phyloP scores from a whole-genome alignment of 228 moss, liverwort and hornwort genomes.

The Sphagnum magellanicum region DNA sequence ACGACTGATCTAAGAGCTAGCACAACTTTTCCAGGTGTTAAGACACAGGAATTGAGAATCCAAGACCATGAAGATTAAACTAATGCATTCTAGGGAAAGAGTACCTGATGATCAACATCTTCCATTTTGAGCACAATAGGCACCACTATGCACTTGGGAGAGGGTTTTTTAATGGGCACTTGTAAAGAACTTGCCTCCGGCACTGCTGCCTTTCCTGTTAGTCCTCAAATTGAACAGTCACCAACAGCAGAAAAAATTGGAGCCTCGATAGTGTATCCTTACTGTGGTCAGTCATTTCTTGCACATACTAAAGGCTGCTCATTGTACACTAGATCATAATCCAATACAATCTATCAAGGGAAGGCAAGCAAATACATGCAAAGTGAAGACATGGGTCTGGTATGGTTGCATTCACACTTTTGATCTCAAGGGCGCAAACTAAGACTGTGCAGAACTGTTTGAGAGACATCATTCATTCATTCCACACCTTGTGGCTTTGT shows the following conservation, averaged over 20 bases:
- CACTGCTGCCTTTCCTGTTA: neutral
- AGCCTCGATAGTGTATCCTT: neutral
- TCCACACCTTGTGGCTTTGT: conserved; percentile 1
- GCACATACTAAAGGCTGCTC: neutral
- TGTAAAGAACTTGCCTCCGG: neutral
- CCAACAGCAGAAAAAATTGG: conserved; percentile 5
- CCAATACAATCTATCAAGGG: neutral
- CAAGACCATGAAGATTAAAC: neutral
- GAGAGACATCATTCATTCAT: no score
- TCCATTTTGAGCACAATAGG: conserved; percentile 94
- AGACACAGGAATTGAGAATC: neutral
- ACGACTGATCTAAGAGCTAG: neutral
- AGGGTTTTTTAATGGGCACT: neutral
- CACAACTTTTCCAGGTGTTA: neutral
- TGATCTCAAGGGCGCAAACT: no score
- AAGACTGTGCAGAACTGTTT: no score
- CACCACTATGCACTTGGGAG: conserved; percentile 76
- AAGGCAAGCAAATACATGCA: no score
- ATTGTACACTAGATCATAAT: neutral
- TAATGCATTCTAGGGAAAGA: neutral
- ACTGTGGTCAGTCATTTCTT: neutral
- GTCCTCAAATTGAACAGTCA: conserved; percentile 9
- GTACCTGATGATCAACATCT: conserved; percentile 83
- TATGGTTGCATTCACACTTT: no score
- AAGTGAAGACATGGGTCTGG: no score